Conservation (phyloP, 306 rosid species). For the Amphicarpaea edgeworthii region DNA sequence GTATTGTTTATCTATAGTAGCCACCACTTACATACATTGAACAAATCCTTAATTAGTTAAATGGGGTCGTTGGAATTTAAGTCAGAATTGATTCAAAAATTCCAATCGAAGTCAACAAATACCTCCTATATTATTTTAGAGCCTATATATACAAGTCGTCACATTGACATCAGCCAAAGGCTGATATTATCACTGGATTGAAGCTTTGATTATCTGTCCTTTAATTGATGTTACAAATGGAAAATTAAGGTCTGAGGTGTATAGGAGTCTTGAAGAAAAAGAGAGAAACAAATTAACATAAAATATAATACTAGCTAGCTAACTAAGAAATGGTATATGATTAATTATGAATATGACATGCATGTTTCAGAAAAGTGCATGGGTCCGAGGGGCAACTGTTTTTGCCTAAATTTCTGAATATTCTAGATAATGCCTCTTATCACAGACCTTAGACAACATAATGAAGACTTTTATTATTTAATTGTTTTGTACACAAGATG, state of each 20-base stretch:
- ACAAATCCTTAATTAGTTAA: neutral
- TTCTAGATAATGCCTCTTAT: slow-evolving; percentile 42
- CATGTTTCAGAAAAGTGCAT: slow-evolving; percentile 24
- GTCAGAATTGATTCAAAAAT: slow-evolving; percentile 8
- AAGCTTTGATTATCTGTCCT: slow-evolving; percentile 31
- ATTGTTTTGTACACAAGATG: slow-evolving; percentile 30
- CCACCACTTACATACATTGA: slow-evolving; percentile 18
- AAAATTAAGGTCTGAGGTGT: slow-evolving; percentile 12
- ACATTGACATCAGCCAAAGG: slow-evolving; percentile 40
- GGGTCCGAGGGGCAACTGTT: slow-evolving; percentile 19
- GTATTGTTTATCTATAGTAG: slow-evolving; percentile 46
- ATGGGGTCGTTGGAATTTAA: slow-evolving; percentile 24
- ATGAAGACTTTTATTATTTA: slow-evolving; percentile 45
- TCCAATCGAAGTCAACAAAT: slow-evolving; percentile 35
- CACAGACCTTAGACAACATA: slow-evolving; percentile 37
- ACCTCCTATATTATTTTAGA: slow-evolving; percentile 3
- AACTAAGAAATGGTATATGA: neutral
- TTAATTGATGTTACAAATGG: slow-evolving; percentile 14
- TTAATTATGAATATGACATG: neutral
- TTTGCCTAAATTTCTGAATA: slow-evolving; percentile 31
- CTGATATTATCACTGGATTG: slow-evolving; percentile 15
- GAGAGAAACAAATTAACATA: slow-evolving; percentile 24
- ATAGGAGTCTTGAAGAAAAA: slow-evolving; percentile 10
- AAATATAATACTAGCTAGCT: neutral
- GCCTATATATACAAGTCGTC: slow-evolving; percentile 2